Base-by-base conservation (phyloP, 257 asterid genomes). In the Verbascum thapsus region DNA sequence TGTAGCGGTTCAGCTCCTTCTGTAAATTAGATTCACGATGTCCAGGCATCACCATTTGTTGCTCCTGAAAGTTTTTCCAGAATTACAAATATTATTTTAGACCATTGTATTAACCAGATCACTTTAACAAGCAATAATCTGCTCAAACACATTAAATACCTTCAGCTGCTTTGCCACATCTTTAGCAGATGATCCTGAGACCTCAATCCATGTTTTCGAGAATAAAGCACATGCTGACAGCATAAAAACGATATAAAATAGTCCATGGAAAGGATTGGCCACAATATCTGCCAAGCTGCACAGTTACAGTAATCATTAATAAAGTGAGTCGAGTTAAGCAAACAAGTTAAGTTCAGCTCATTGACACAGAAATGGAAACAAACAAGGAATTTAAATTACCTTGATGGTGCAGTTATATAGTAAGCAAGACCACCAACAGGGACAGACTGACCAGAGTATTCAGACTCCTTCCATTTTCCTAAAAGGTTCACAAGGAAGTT, bases 21-120 rank as follows among this genome's bases (percentile, higher is more conserved):
- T 90, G 87, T 57, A 90, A 61, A 68, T 90, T 90, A 1, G 97
- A 85, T 39, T 90, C 97, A 61, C 97, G 69, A 37, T 90, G 95
- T 41, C 97, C 97, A 1, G 95, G 96, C 97, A 90, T 90, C 74
- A 90, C 97, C 95, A 90, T 87, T 87, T 90, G 97, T 87, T 90
- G 97, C 58, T 90, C 97, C 97, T 90, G 77, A 37, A 69, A 44
- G 15, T 20, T 34, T 15, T n/a, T 53, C 2, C 16, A 20, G 35
- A n/a, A 5, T 45, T 13, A 47, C 23, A n/a, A 17, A 10, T 30
- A 10, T 26, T 26, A 51, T 10, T 3, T 22, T 3, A n/a, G 19
- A 67, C 0, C 8, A 11, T n/a, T 11, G 20, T 5, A 63, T 63
- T 38, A 13, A 4, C 10, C 35, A 16, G 45, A 58, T 23, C 23